Evolutionary conservation across 352 stramenopile species (phyloP), one percentile per base, ranked within the genome.

Genomic region (Albugo laibachii): DNA sequence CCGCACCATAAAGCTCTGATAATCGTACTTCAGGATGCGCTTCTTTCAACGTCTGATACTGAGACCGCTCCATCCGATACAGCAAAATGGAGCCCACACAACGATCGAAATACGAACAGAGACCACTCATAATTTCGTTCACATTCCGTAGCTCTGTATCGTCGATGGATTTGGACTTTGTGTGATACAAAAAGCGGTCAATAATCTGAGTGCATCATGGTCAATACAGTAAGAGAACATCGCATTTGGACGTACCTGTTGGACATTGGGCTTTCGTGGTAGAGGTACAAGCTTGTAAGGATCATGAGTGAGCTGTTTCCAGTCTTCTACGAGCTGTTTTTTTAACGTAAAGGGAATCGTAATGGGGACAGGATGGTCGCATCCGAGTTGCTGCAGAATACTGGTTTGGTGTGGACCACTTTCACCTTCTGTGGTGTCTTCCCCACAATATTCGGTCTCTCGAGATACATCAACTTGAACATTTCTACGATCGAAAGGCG

Each of bases 311-410:
- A 87, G 58, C 40, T 82, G 63, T 53, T 88, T 86, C 82, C 82
- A 94, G 72, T 94, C 82, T 50, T 89, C 77, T 6, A 94, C 79
- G 41, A 94, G 71, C 52, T 92, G 78, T 53, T 92, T 93, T 70
- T 94, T 93, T 48, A 94, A 72, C 41, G 78, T 83, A 53, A 93
- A 93, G 4, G 82, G 82, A 68, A 94, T 92, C 40, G 84, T 68
- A 43, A 91, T 66, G 36, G 63, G 65, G 19, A 87, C 53, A 41
- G 74, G 69, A 39, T 80, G 77, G 41, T 49, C 8, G 16, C 40
- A 5, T 44, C 42, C 3, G 14, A 50, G 13, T 21, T 50, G 15
- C 58, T 52, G 5, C 39, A 47, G 0, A 24, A 10, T 3, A 8
- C 20, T 24, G 16, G 8, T 43, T 24, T 19, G 16, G 8, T 43